Evolutionary conservation across 805 yeast species (phyloP), one percentile per base, ranked within the genome.

Genomic region (Metschnikowia reukaufii): DNA sequence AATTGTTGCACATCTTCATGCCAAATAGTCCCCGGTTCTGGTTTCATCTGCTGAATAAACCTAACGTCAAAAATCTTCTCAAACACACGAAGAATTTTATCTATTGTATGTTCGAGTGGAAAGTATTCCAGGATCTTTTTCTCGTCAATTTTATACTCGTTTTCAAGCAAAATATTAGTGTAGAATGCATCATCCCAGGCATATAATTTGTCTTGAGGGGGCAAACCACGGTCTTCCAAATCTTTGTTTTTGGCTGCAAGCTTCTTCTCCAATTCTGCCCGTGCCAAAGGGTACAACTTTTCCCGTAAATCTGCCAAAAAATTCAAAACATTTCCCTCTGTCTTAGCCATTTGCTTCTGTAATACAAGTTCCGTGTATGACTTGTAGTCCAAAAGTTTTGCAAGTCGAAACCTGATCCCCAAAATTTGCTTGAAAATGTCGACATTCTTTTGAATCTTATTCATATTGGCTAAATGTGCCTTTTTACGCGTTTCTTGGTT

Each of bases 311-410:
- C 91, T 19, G 70, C 60, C 55, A 88, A 74, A 59, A 88, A 88
- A 29, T 65, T 60, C 56, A 77, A 59, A 18, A 87, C 96, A 18
- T 69, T 78, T 38, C 73, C 71, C 35, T 83, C 79, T 21, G 70
- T 74, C 59, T 87, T 84, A 35, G 96, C 96, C 91, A 88, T 84
- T 62, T 89, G 77, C 45, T 82, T 84, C 52, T 88, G 92, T 53
- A 88, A 72, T 29, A 82, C 78, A 59, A 77, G 86, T 44, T 83
- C 85, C 1, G 94, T 82, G 64, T 78, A 88, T 46, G 79, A 79
- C 7, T 76, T 64, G 65, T 84, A 88, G 18, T 90, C 94, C 58
- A 88, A 70, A 6, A 78, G 48, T 36, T 75, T 60, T 1, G 95
- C 89, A 47, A 84, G 66, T 56, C 83, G 67, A 29, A 77, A 78